Evolutionary conservation across 345 rosid genomes (phyloP), one percentile per base, ranked within the genome.

Genomic region (Eucalyptus urophylla): DNA sequence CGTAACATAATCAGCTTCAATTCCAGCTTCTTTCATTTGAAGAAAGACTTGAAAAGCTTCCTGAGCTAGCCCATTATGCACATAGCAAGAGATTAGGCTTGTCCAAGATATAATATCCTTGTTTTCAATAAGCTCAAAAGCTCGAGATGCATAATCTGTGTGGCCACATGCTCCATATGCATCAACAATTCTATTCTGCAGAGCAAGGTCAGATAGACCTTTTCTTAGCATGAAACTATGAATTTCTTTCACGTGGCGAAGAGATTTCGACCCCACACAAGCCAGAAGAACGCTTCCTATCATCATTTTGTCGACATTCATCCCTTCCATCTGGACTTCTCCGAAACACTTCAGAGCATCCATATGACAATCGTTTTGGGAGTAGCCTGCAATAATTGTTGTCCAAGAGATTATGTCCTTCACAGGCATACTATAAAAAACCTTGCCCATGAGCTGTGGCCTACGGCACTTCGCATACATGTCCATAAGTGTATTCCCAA

Each of bases 61-160:
- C 88, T 89, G 92, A 87, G 94, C 91, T n/a, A 92, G 90, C 86
- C 96, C 95, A 89, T 93, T 93, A 80, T 90, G 93, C 89, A 90
- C 95, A 92, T 94, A 94, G 54, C 95, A 94, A 47, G 97, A 96
- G 86, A 97, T 94, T 94, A 96, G 93, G 97, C 97, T 96, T 76
- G 99, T 97, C 99, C 98, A 97, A 87, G 98, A 95, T 87, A 96
- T 95, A 62, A 93, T 90, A 94, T 97, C 98, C 91, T 96, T 95
- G n/a, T 86, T 62, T 90, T 93, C 90, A 69, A 94, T 90, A n/a
- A 89, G 92, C 86, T 93, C 92, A 89, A 97, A 95, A 89, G 92
- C 89, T 86, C 88, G 94, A 92, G 92, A 88, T 43, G 98, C 97
- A 92, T 96, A 95, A 88, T 90, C 92, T 80, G 93, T 89, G 91